Conservation (phyloP, 83 land plant genomes). For the Picea mariana region DNA sequence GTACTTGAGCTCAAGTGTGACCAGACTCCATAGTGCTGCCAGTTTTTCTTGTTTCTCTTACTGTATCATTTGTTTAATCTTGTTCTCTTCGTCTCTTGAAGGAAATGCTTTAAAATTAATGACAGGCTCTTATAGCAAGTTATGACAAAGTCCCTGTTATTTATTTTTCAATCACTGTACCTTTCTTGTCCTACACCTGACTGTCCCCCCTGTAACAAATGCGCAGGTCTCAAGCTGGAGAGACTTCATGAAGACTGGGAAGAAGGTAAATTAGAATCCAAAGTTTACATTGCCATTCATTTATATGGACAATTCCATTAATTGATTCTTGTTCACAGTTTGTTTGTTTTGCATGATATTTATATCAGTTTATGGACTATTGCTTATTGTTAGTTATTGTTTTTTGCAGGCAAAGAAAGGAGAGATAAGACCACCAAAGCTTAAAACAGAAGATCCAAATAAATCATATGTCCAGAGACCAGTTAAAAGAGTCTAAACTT, state of each 20-base stretch:
- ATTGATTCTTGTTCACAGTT: conserved; percentile 6
- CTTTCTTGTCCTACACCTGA: neutral
- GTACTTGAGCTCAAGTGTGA: too few relatives aligned
- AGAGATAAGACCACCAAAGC: conserved; percentile 93
- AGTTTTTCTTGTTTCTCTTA: too few relatives aligned
- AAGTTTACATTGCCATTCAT: neutral
- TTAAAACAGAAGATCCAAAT: conserved; percentile 99
- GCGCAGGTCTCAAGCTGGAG: conserved; percentile 96
- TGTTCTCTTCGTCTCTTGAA: too few relatives aligned
- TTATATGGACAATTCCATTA: neutral
- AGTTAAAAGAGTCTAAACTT: conserved; percentile 75
- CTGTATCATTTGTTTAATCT: too few relatives aligned
- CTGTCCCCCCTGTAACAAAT: neutral
- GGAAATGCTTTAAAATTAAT: too few relatives aligned
- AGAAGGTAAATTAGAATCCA: conserved; percentile 59
- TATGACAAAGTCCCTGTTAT: too few relatives aligned
- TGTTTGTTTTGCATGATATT: neutral
- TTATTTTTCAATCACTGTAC: too few relatives aligned
- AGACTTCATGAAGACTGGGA: conserved; percentile 96
- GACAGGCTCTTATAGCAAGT: too few relatives aligned
- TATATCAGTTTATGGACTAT: neutral
- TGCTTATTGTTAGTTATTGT: conserved; percentile 8
- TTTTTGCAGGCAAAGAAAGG: conserved; percentile 81
- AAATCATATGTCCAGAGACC: conserved; percentile 99
- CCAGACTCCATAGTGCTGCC: too few relatives aligned